Conservation (phyloP, 2,329 filamentous ascomycete genomes). For the Aspergillus flavus region DNA sequence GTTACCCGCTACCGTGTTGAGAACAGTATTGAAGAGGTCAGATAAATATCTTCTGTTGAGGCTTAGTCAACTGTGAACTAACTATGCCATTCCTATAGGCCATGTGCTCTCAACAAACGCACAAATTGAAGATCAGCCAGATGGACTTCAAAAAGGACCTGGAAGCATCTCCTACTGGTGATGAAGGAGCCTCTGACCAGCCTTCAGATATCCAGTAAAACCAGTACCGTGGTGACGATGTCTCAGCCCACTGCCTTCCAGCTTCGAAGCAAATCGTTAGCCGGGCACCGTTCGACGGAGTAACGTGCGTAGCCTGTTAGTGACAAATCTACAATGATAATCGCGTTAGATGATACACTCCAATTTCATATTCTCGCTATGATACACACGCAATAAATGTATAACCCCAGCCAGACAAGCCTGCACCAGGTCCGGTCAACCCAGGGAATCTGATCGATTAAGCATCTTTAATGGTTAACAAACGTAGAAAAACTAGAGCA, state of each 20-base stretch:
- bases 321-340: not conserved
- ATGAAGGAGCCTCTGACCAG: not conserved
- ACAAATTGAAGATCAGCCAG: conserved; percentile 22
- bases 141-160: not conserved
- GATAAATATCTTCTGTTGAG: conserved; percentile 6
- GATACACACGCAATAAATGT: conserved; percentile 9
- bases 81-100: conserved; percentile 24
- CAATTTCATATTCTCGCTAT: conserved; percentile 11
- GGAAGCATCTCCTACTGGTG: not conserved
- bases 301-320: not conserved
- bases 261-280: not conserved
- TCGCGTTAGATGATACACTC: not conserved
- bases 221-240: not conserved
- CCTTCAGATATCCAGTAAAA: not conserved
- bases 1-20: conserved; percentile 52
- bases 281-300: not conserved
- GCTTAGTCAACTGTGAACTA: not conserved
- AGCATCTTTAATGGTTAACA: not conserved
- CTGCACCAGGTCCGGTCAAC: conserved; percentile 5
- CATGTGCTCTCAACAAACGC: conserved; percentile 39
- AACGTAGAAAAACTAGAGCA: not conserved
- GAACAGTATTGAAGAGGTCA: conserved; percentile 49
- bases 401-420: not conserved
- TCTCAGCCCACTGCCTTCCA: not conserved
- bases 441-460: conserved; percentile 5